Base-by-base conservation (phyloP, 495 filamentous ascomycete species). In the Podospora tetraspora region DNA sequence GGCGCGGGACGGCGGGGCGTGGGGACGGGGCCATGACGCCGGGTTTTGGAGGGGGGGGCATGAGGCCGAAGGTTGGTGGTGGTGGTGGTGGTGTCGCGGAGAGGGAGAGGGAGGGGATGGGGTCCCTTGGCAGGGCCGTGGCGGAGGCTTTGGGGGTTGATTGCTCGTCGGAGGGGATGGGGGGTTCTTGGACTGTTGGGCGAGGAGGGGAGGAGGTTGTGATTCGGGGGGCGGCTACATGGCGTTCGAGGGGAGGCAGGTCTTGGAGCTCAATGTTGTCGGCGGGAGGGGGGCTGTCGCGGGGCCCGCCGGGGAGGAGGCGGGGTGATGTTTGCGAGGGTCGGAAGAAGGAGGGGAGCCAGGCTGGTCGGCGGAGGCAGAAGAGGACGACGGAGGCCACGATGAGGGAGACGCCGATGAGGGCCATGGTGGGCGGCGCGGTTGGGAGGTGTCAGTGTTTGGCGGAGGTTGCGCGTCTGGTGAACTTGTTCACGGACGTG, bases 321-420 rank as follows among this genome's bases (percentile, higher is more conserved):
- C 61, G 69, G 57, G 70, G 74, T 66, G 77, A 37, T 7, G 73
- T 66, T 34, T 73, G 27, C 0, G 23, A 74, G 61, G 27, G 66
- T 64, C 71, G 65, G 22, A 82, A 67, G 21, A 82, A 72, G 58
- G 69, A 30, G 61, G 79, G 78, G 60, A 81, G 67, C 69, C 78
- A 79, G 9, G 80, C 76, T 32, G 81, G 83, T 68, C 79, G 80
- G 63, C 78, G 78, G 66, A 85, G 82, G 64, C 81, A 78, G 64
- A 86, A 72, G 61, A 84, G 80, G 16, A 86, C 77, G 43, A 87
- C 66, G 0, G 85, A 85, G 22, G 82, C 85, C 66, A 87, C 73
- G 68, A 88, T 76, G 23, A 87, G 72, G 7, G 85, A 84, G 63
- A 87, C 71, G 64, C 84, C 85, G 23, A 88, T 68, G 66, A 85